Evolutionary conservation across 495 filamentous ascomycete genomes (phyloP).

Genomic region (Chaetomidium leptoderma): DNA sequence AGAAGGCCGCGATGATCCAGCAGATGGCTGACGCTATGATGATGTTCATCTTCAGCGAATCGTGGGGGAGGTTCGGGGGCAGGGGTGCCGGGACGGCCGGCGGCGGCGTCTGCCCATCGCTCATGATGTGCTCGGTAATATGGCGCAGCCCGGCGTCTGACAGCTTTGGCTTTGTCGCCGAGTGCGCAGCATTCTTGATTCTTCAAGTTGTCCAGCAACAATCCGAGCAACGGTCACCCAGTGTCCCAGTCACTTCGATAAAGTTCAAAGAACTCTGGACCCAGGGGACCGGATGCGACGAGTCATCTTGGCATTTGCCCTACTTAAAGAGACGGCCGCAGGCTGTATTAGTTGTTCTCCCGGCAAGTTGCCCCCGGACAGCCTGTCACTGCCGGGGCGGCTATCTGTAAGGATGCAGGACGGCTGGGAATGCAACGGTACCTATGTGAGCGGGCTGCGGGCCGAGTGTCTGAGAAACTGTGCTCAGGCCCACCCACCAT

Average conservation of each 20-base stretch:
- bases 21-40: constrained; percentile 20
- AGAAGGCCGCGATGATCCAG: constrained; percentile 28
- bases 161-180: background rate
- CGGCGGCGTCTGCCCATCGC: constrained; percentile 3
- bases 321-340: background rate
- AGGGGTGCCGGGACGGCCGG: constrained; percentile 2
- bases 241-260: background rate
- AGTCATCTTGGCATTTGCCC: background rate
- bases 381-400: background rate
- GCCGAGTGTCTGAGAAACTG: constrained; percentile 1
- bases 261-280: background rate
- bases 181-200: background rate
- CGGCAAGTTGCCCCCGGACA: background rate
- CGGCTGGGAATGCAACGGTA: constrained; percentile 10
- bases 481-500: background rate
- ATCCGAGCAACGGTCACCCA: background rate
- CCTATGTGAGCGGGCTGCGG: background rate
- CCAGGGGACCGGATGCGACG: background rate
- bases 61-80: constrained; percentile 22
- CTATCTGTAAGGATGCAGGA: background rate
- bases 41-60: constrained; percentile 26
- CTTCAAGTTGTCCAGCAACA: background rate
- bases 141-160: background rate
- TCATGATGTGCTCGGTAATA: constrained; percentile 5
- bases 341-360: background rate